Conservation (phyloP, 441 rosid genomes). For the Mallotus japonicus region DNA sequence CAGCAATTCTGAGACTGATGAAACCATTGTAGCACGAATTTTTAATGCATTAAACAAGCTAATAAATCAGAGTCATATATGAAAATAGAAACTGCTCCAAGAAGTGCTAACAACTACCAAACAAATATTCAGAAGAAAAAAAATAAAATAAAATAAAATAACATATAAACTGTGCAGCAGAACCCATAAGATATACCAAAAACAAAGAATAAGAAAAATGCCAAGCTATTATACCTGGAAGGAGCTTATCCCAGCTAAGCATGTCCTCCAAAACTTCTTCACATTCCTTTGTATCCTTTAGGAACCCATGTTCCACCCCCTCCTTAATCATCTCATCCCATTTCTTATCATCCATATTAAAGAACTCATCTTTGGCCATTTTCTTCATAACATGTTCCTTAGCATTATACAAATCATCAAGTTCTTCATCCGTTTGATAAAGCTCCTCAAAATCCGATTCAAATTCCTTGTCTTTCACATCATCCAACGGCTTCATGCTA, state of each 20-base stretch:
- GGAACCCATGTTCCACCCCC: conserved; percentile 52
- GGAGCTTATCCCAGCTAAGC: conserved; percentile 87
- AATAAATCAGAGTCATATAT: too few species aligned
- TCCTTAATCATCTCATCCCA: conserved; percentile 82
- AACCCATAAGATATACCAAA: background rate
- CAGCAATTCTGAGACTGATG: too few species aligned
- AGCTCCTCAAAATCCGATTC: conserved; percentile 66
- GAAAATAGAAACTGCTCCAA: too few species aligned
- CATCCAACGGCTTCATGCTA: conserved; percentile 37
- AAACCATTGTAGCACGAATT: too few species aligned
- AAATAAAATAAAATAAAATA: background rate
- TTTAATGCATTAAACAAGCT: too few species aligned
- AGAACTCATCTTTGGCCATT: conserved; percentile 56
- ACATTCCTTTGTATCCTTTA: conserved; percentile 64
- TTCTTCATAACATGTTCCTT: conserved; percentile 42
- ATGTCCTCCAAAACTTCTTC: conserved; percentile 81
- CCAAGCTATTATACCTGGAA: conserved; percentile 55
- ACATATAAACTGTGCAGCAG: background rate
- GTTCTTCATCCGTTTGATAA: conserved; percentile 64
- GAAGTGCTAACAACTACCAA: too few species aligned
- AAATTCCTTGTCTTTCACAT: conserved; percentile 52
- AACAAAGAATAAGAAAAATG: background rate
- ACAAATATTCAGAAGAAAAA: too few species aligned
- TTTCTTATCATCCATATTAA: conserved; percentile 72
- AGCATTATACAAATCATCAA: conserved; percentile 60